These are phyloP conservation scores for Melampsora americana DNA, from an alignment of 1,284 basidiomycete genomes.

Conservation along the genomic window DNA sequence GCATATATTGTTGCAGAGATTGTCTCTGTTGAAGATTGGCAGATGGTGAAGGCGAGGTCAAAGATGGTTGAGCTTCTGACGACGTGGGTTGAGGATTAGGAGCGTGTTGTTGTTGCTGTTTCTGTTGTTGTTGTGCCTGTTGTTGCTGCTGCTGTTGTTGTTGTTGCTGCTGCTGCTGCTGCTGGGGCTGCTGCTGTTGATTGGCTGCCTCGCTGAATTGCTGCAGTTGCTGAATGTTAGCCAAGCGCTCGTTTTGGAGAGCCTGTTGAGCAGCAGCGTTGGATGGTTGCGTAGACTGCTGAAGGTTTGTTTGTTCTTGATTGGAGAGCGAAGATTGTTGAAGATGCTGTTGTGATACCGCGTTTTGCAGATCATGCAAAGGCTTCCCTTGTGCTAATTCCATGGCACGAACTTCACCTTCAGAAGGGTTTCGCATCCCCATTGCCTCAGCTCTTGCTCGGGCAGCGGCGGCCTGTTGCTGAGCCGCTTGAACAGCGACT, in stretches of 20 bases:
- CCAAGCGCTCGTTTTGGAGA: neutral
- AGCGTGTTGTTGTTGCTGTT: slow-evolving; percentile 5
- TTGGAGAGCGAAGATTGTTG: slow-evolving; percentile 1
- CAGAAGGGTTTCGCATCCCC: neutral
- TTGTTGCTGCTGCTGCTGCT: neutral
- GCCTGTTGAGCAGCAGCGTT: slow-evolving; percentile 5
- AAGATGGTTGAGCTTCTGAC: neutral
- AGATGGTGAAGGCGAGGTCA: no score
- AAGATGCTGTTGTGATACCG: neutral
- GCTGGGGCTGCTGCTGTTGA: neutral
- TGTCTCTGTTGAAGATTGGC: no score
- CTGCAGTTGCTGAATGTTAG: neutral
- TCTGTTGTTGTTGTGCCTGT: neutral
- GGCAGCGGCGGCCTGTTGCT: neutral
- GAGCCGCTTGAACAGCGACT: neutral
- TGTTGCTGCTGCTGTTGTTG: slow-evolving; percentile 17
- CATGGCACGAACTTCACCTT: slow-evolving; percentile 7
- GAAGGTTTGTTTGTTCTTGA: slow-evolving; percentile 1
- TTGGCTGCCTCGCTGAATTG: slow-evolving; percentile 1
- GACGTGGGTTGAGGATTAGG: slow-evolving; percentile 15
- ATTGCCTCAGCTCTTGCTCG: slow-evolving; percentile 13
- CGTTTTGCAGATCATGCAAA: no score
- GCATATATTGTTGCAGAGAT: no score
- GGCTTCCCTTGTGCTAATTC: neutral
- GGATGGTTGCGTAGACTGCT: slow-evolving; percentile 8